phyloP scores from a whole-genome alignment of 2,329 filamentous ascomycete species.

The Apiospora pterosperma region DNA sequence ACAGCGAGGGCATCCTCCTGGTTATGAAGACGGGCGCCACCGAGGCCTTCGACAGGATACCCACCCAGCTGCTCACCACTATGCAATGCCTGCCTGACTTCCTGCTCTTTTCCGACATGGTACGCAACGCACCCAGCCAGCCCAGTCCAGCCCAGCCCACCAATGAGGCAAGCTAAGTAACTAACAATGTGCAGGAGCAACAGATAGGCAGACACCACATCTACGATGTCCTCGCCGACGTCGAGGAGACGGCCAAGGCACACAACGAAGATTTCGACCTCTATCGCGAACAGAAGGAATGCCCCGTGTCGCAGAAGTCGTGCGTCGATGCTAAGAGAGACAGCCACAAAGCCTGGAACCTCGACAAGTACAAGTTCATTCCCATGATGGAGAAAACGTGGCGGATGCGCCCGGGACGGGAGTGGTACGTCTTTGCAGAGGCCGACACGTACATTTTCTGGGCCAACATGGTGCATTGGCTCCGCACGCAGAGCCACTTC shows the following conservation, averaged over 20 bases:
- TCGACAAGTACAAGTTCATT: conserved; percentile 62
- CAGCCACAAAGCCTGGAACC: conserved; percentile 41
- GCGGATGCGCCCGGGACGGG: conserved; percentile 46
- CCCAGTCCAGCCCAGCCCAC: not conserved
- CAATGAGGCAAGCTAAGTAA: not conserved
- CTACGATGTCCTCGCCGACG: conserved; percentile 33
- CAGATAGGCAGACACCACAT: conserved; percentile 43
- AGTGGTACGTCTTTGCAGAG: conserved; percentile 60
- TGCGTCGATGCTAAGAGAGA: conserved; percentile 32
- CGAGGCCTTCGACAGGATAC: conserved; percentile 50
- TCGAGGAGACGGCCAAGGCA: conserved; percentile 33
- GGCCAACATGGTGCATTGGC: conserved; percentile 48
- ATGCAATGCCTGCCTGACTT: conserved; percentile 52
- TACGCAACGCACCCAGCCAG: conserved; percentile 18
- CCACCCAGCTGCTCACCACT: conserved; percentile 52
- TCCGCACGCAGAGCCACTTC: conserved; percentile 36
- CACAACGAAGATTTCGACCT: conserved; percentile 41
- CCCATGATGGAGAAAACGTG: conserved; percentile 56
- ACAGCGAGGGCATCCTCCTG: conserved; percentile 42
- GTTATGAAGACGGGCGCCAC: conserved; percentile 60
- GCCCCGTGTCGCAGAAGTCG: conserved; percentile 43
- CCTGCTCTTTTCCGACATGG: conserved; percentile 55
- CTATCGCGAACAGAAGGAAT: conserved; percentile 42
- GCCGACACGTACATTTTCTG: conserved; percentile 57
- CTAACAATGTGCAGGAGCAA: conserved; percentile 35